Evolutionary conservation across 352 stramenopile genomes (phyloP), one percentile per base, ranked within the genome.

Genomic region (Phytophthora rubi): DNA sequence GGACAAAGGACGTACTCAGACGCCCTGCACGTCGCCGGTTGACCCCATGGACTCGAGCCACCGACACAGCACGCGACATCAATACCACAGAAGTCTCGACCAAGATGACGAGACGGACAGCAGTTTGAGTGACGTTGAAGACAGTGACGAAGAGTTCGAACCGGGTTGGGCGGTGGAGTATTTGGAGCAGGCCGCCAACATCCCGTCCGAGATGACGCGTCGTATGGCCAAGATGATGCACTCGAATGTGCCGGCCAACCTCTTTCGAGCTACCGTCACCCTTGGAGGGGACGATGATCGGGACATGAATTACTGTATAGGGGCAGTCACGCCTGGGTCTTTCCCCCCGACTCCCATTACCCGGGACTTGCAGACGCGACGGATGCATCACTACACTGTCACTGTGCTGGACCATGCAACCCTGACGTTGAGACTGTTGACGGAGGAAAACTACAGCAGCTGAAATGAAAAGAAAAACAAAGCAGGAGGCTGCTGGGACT

Each of bases 141-240:
- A 58, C 15, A 59, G 10, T 12, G 73, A 80, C 30, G 53, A 73
- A 3, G 55, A 62, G 53, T 71, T 84, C 23, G 87, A 95, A 39
- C 80, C 86, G 16, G 85, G 87, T 5, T 95, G 87, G 87, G 82
- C 87, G 2, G 75, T 95, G 13, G 81, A 93, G 64, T 95, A 95
- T 71, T 86, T 92, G 76, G 82, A 95, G 56, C 79, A 89, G 54
- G 85, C 89, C 70, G 80, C 85, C 2, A 72, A 65, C 10, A 78
- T 95, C 21, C 80, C 87, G 16, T 81, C 75, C 6, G 82, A 85
- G 51, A 83, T 95, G 63, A 85, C 77, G 45, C 85, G 76, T 4
- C 75, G 81, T 16, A 95, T 95, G 87, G 73, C 72, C 6, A 65
- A 79, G 59, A 95, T 95, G 85, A 95, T 95, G 87, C 84, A 95